Evolutionary conservation across 257 asterid genomes (phyloP), one percentile per base, ranked within the genome.

Genomic region (Henckelia pumila): DNA sequence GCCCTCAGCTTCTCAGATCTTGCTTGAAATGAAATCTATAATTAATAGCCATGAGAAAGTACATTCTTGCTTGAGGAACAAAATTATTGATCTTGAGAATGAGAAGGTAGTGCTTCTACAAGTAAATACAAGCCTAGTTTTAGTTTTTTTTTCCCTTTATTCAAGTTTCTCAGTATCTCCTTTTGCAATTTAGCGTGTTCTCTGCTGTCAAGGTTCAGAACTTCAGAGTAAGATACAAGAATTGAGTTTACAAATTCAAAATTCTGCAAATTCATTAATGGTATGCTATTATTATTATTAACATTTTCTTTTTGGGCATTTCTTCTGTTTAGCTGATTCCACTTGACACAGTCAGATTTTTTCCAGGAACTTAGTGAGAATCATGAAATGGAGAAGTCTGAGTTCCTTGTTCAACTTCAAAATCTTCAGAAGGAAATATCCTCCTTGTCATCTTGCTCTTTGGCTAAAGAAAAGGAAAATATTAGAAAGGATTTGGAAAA

Each of bases 401-500:
- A 88, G 58, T 73, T 75, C 68, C 63, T 82, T 28, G 64, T 65
- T 75, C 84, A 86, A 44, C 71, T 90, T 73, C 83, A 80, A 82
- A 76, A 76, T 74, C 90, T 88, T 52, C 82, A 86, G 66, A 84
- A 77, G 76, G 95, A 94, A 75, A 52, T 80, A 69, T 80, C 72
- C 68, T 77, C 85, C 63, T 79, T 88, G 73, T 86, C 99, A 55
- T 80, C 95, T 47, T 73, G 77, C 70, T 84, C 96, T 79, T 73
- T 88, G 81, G 91, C 88, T 47, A 90, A 83, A 81, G 99, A 91
- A 75, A 94, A 88, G 81, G 99, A 90, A 81, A 76, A 68, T 68
- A 78, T 85, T 59, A 79, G 97, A 79, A 94, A 90, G 77, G 99
- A 94, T 66, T 78, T 94, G 74, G 97, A 90, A 82, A 90, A 87